A percentile compares a stretch with the other conserved stretches of the same genome.
Evolutionary conservation across 2,329 filamentous ascomycete species (phyloP).

Genomic region (Zasmidium cellare): DNA sequence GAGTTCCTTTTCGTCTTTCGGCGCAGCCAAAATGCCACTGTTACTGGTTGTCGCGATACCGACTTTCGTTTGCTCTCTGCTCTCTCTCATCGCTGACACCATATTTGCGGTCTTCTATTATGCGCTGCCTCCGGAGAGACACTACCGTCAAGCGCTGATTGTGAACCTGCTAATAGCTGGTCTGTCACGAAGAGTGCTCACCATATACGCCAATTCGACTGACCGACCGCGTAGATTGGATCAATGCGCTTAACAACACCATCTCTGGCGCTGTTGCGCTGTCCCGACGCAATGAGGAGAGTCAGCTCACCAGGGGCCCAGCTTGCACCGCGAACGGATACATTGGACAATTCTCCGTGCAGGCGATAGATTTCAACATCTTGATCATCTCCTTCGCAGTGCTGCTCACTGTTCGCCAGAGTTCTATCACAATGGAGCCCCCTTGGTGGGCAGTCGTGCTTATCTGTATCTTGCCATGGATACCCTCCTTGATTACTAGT

Average conservation of each 20-base stretch:
- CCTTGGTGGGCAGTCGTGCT: slow-evolving; percentile 29
- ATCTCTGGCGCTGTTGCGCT: slow-evolving; percentile 43
- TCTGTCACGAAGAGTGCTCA: too few species aligned
- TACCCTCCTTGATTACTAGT: slow-evolving; percentile 43
- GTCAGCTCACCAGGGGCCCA: slow-evolving; percentile 27
- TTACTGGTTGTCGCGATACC: slow-evolving; percentile 19
- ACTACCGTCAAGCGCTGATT: slow-evolving; percentile 24
- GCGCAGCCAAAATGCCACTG: not conserved
- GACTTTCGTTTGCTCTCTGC: slow-evolving; percentile 21
- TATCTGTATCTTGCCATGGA: slow-evolving; percentile 43
- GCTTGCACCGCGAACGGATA: slow-evolving; percentile 47
- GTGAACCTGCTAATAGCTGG: slow-evolving; percentile 22
- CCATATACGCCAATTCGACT: not conserved
- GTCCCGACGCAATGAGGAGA: slow-evolving; percentile 20
- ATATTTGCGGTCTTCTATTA: slow-evolving; percentile 20
- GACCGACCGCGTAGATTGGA: slow-evolving; percentile 39
- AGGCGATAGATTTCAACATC: slow-evolving; percentile 44
- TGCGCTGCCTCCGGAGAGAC: slow-evolving; percentile 21
- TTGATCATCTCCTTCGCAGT: slow-evolving; percentile 48
- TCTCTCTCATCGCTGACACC: slow-evolving; percentile 17
- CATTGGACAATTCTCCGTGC: slow-evolving; percentile 48
- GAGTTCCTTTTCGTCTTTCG: not conserved
- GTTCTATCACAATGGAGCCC: slow-evolving; percentile 34
- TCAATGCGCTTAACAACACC: slow-evolving; percentile 47
- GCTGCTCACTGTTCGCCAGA: slow-evolving; percentile 41